Base-by-base conservation (phyloP, 2,329 filamentous ascomycete species). In the Epichloe festucae region DNA sequence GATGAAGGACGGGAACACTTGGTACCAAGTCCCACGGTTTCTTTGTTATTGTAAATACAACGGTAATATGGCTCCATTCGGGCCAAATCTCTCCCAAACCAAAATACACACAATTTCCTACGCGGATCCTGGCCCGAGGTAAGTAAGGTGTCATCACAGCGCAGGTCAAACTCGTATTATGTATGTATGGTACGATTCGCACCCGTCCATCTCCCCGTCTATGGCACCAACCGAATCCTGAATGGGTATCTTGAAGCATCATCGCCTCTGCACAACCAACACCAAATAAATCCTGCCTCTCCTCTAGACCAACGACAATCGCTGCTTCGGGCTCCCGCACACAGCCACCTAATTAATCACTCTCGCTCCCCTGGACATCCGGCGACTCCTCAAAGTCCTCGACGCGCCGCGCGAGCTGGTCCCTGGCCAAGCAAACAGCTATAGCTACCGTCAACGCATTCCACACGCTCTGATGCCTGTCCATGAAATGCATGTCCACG, bases 361-460 rank as follows among this genome's bases (percentile, higher is more conserved):
- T 66, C 49, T 70, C 69, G 48, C 67, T 69, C 15, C 69, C n/a
- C n/a, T 61, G 56, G 27, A 58, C 50, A 2, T 53, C 52, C 4
- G 59, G 55, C 42, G 61, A 45, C 38, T 61, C 55, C 47, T 68
- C 62, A 59, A 72, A 72, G 53, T 71, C 66, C 2, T 58, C 59
- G 19, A 56, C 47, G 43, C 67, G 60, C 6, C 57, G 52, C 45
- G 64, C 66, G 50, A 72, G 58, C 50, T 70, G 66, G 46, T 73
- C 69, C 14, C 70, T 63, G 4, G 70, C 70, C 50, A 68, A 55
- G 50, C 70, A 73, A 2, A 65, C 63, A 11, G 64, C 64, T 21
- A 70, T 62, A 8, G 69, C 71, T 10, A 71, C 50, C 4, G 71
- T 73, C 39, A 73, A 56, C 2, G 69, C 71, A 55, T 73, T 73